These are phyloP conservation scores for Daedaleopsis sinensis DNA, from an alignment of 768 basidiomycete genomes.

Conservation along the genomic window DNA sequence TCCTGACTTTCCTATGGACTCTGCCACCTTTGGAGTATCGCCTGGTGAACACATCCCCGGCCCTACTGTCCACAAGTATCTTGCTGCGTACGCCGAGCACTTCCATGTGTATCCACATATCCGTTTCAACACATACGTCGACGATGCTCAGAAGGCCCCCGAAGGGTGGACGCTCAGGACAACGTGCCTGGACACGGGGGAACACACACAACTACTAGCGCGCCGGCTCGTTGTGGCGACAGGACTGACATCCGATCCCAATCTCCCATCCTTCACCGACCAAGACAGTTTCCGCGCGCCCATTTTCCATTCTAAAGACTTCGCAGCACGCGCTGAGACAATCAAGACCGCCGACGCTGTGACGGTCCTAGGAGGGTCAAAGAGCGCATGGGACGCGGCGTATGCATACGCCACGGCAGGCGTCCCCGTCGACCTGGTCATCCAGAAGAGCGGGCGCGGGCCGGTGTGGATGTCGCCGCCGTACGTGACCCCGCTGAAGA, in stretches of 20 bases:
- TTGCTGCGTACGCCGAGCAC: background rate
- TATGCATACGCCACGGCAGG: background rate
- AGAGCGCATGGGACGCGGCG: background rate
- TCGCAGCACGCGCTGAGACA: background rate
- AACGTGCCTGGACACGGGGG: background rate
- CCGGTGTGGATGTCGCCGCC: background rate
- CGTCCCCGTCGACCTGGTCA: background rate
- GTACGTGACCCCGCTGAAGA: conserved; percentile 1
- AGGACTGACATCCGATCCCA: background rate
- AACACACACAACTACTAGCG: background rate
- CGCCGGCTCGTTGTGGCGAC: background rate
- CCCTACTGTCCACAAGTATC: background rate
- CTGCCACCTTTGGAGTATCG: background rate
- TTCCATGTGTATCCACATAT: background rate
- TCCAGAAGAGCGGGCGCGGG: background rate
- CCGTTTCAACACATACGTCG: background rate
- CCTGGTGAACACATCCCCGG: conserved; percentile 1
- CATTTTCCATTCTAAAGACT: background rate
- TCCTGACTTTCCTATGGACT: background rate
- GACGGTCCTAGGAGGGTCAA: background rate
- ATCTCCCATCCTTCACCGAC: background rate
- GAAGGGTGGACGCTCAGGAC: background rate
- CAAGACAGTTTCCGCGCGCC: background rate
- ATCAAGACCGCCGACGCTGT: background rate
- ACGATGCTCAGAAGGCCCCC: background rate